These are phyloP conservation scores for Acacia crassicarpa DNA, from an alignment of 306 rosid species.

Conservation along the genomic window DNA sequence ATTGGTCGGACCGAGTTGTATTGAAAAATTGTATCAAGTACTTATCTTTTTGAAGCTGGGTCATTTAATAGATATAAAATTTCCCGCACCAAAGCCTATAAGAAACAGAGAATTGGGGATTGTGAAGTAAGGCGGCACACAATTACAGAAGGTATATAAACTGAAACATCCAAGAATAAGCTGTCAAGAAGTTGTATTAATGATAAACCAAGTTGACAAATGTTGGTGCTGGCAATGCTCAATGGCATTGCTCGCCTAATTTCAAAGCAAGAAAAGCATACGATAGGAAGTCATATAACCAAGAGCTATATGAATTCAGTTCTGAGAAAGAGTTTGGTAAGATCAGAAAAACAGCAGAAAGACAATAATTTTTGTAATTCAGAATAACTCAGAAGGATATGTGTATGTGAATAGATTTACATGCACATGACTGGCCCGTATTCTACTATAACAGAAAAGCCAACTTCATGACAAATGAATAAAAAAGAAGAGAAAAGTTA, in stretches of 20 bases:
- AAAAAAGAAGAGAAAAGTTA: constrained; percentile 25
- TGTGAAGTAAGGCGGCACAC: not conserved
- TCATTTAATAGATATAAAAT: not conserved
- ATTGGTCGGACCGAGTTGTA: not conserved
- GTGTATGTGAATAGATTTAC: constrained; percentile 31
- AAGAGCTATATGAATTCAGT: constrained; percentile 24
- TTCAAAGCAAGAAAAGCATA: constrained; percentile 15
- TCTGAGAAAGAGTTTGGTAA: constrained; percentile 9
- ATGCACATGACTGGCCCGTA: constrained; percentile 35
- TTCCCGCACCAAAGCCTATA: not conserved
- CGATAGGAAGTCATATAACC: constrained; percentile 20
- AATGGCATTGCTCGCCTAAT: not conserved
- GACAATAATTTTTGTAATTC: constrained; percentile 39
- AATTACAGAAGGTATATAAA: not conserved
- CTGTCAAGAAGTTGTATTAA: not conserved
- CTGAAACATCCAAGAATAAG: not conserved
- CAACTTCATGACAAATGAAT: constrained; percentile 33
- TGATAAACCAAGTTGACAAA: constrained; percentile 6
- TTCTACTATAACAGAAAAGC: constrained; percentile 29
- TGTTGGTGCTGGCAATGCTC: not conserved
- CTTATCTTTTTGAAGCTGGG: not conserved
- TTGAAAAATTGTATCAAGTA: not conserved
- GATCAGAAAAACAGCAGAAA: constrained; percentile 13
- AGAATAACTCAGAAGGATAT: constrained; percentile 19
- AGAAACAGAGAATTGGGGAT: not conserved